These are phyloP conservation scores for Spathaspora arborariae DNA, from an alignment of 805 yeast genomes.

Conservation along the genomic window DNA sequence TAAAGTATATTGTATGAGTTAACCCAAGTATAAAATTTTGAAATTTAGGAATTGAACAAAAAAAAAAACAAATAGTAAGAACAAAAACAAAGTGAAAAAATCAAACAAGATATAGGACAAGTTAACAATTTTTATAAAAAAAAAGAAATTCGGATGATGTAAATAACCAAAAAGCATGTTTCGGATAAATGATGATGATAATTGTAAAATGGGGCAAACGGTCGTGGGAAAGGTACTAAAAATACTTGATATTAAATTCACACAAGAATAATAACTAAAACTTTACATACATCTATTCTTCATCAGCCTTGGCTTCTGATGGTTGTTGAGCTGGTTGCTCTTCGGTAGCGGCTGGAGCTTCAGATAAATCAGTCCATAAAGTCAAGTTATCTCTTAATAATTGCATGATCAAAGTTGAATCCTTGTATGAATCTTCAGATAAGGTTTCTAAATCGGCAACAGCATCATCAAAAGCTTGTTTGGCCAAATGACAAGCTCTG, in stretches of 20 bases:
- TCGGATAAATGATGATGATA: too few relatives aligned
- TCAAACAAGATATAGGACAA: conserved; percentile 1
- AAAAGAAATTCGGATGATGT: too few relatives aligned
- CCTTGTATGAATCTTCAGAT: conserved; percentile 97
- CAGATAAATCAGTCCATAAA: conserved; percentile 96
- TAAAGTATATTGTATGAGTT: background rate
- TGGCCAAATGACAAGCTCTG: conserved; percentile 97
- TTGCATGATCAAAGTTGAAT: conserved; percentile 98
- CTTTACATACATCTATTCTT: conserved; percentile 11
- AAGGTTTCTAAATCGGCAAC: conserved; percentile 97
- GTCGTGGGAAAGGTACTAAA: background rate
- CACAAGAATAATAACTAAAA: conserved; percentile 10
- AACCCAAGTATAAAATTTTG: background rate
- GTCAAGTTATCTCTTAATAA: conserved; percentile 97
- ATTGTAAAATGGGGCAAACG: background rate
- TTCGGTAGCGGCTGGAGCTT: conserved; percentile 50
- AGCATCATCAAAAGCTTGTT: conserved; percentile 98
- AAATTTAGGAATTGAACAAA: background rate
- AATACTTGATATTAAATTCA: conserved; percentile 7
- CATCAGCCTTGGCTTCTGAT: conserved; percentile 18
- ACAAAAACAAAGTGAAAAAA: background rate
- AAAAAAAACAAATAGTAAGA: background rate
- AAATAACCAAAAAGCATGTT: too few relatives aligned
- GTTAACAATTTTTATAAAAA: background rate
- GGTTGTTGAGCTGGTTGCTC: conserved; percentile 15